phyloP scores from a whole-genome alignment of 2,329 filamentous ascomycete species.

The Aspergillus costaricaensis region DNA sequence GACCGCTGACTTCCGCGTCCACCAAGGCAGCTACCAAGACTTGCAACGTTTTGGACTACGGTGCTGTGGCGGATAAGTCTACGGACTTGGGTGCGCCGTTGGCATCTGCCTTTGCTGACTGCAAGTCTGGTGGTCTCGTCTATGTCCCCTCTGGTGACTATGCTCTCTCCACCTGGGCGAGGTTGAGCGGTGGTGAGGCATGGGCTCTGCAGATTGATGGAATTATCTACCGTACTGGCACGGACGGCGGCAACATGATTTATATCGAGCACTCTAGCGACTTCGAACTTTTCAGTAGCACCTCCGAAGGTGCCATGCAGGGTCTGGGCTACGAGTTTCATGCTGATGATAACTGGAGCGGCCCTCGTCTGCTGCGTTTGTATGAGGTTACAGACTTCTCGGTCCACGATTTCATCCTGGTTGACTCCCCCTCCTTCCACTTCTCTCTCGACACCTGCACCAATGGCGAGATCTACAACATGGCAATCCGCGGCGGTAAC shows the following conservation, averaged over 20 bases:
- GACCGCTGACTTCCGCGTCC: slow-evolving; percentile 46
- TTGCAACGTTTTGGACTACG: slow-evolving; percentile 57
- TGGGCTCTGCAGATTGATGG: slow-evolving; percentile 58
- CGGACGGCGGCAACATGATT: slow-evolving; percentile 56
- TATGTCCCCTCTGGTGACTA: slow-evolving; percentile 54
- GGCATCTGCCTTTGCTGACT: slow-evolving; percentile 53
- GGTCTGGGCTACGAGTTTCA: slow-evolving; percentile 55
- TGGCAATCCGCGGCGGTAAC: slow-evolving; percentile 57
- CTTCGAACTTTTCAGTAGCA: slow-evolving; percentile 58
- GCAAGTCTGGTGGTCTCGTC: slow-evolving; percentile 55
- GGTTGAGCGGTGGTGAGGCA: slow-evolving; percentile 49
- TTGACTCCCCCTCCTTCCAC: slow-evolving; percentile 55
- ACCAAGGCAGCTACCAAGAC: slow-evolving; percentile 48
- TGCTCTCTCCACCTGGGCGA: slow-evolving; percentile 54
- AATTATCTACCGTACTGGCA: slow-evolving; percentile 54
- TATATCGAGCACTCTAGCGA: slow-evolving; percentile 53
- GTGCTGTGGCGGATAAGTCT: slow-evolving; percentile 52
- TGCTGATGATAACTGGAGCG: slow-evolving; percentile 40
- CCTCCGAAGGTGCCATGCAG: slow-evolving; percentile 55
- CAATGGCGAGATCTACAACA: slow-evolving; percentile 59
- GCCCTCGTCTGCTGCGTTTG: slow-evolving; percentile 51
- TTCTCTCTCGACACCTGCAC: slow-evolving; percentile 53
- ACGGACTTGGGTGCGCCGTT: slow-evolving; percentile 55
- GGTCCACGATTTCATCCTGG: slow-evolving; percentile 53
- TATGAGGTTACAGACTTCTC: slow-evolving; percentile 52